A percentile compares a stretch with the other conserved stretches of the same genome.
Conservation (phyloP, 208 protist genomes). For the Acanthamoeba castellanii region DNA sequence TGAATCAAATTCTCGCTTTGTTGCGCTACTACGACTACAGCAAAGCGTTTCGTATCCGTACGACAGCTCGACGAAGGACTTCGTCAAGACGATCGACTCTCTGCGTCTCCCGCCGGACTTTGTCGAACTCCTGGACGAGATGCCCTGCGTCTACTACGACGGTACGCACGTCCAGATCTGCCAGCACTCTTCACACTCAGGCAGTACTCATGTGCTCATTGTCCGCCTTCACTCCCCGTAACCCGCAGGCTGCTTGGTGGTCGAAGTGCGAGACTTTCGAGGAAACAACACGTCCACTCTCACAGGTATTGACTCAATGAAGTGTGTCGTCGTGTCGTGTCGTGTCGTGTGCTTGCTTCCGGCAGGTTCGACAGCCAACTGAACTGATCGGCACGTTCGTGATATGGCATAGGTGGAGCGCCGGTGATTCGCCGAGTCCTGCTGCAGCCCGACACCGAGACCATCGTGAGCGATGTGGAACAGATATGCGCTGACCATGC, state of each 20-base stretch:
- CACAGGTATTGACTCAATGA: not conserved
- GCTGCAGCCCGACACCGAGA: constrained; percentile 72
- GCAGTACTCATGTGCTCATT: not conserved
- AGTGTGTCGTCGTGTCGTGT: not conserved
- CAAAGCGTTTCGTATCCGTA: constrained; percentile 71
- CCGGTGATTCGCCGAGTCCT: constrained; percentile 32
- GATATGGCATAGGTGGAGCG: not conserved
- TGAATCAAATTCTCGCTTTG: not conserved
- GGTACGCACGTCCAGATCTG: not conserved
- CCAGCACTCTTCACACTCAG: not conserved
- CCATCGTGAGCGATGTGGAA: constrained; percentile 70
- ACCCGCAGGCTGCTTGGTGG: constrained; percentile 54
- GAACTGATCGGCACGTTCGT: not conserved
- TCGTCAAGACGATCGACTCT: constrained; percentile 70
- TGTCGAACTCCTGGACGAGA: constrained; percentile 69
- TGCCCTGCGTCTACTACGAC: constrained; percentile 69
- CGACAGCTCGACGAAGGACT: constrained; percentile 72
- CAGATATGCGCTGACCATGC: constrained; percentile 68
- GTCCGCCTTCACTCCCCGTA: not conserved
- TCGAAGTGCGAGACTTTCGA: constrained; percentile 47
- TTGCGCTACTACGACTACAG: not conserved
- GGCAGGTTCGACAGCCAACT: too few species aligned
- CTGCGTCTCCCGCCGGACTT: constrained; percentile 62
- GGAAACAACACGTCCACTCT: not conserved
- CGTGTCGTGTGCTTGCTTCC: not conserved